These are phyloP conservation scores for Phenoliferia sp. DNA, from an alignment of 1,284 basidiomycete species.

Conservation along the genomic window DNA sequence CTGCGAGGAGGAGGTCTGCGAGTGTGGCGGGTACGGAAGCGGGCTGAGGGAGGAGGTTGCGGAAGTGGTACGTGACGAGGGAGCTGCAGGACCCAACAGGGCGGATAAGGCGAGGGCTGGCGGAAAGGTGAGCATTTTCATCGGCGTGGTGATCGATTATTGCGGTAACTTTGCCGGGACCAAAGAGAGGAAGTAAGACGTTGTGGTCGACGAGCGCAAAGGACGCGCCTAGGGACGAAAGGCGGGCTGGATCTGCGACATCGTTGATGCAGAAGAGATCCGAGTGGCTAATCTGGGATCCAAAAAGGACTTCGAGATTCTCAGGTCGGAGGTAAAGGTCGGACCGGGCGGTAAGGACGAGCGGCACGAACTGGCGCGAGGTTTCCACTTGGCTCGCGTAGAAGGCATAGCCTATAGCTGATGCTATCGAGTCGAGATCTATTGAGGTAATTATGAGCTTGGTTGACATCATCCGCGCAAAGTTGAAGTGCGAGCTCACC, in stretches of 20 bases:
- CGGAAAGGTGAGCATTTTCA: slow-evolving; percentile 60
- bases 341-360: slow-evolving; percentile 63
- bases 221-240: slow-evolving; percentile 15
- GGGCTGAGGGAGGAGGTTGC: slow-evolving; percentile 44
- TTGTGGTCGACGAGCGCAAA: slow-evolving; percentile 91
- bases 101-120: slow-evolving; percentile 61
- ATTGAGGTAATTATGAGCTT: neutral
- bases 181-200: slow-evolving; percentile 51
- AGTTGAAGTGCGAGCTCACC: slow-evolving; percentile 52
- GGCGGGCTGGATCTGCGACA: slow-evolving; percentile 35
- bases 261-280: slow-evolving; percentile 52
- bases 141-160: slow-evolving; percentile 94
- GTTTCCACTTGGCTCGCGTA: slow-evolving; percentile 45
- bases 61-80: slow-evolving; percentile 59
- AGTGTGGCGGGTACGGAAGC: slow-evolving; percentile 50
- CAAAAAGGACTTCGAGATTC: slow-evolving; percentile 67
- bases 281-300: slow-evolving; percentile 52
- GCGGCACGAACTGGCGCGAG: slow-evolving; percentile 49
- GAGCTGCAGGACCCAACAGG: slow-evolving; percentile 72
- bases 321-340: slow-evolving; percentile 79
- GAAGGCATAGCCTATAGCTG: slow-evolving; percentile 75
- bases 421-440: slow-evolving; percentile 86
- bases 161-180: slow-evolving; percentile 60
- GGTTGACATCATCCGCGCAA: neutral
- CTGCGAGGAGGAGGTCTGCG: slow-evolving; percentile 69